A percentile compares a stretch with the other conserved stretches of the same genome.
Conservation (phyloP, 192 early-diverging fungal genomes). For the Rhizoclosmatium sp. region DNA sequence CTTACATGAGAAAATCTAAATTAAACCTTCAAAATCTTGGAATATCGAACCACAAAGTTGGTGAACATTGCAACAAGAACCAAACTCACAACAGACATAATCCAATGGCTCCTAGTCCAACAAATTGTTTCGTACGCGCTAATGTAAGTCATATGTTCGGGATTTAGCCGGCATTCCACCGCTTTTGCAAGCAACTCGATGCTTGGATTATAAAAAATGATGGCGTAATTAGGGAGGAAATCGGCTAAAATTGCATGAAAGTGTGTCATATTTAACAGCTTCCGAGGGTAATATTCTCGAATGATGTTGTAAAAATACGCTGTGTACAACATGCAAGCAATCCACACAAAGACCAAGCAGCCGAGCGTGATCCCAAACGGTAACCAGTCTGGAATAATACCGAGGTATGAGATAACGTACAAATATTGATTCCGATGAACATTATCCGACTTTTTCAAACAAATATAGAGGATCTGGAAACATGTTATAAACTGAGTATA, state of each 20-base stretch:
- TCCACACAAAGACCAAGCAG: conserved; percentile 9
- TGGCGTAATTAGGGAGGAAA: conserved; percentile 8
- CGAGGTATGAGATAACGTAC: not conserved
- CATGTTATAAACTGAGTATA: conserved; percentile 16
- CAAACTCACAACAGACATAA: not conserved
- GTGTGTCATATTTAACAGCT: not conserved
- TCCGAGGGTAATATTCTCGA: conserved; percentile 5
- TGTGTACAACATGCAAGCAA: conserved; percentile 8
- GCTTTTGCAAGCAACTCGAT: too few species aligned
- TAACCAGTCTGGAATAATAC: not conserved
- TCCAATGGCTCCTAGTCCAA: not conserved
- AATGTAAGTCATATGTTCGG: too few species aligned
- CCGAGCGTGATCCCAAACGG: not conserved
- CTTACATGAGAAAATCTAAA: not conserved
- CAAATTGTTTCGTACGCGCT: not conserved
- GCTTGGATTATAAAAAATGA: conserved; percentile 7
- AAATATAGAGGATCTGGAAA: conserved; percentile 23
- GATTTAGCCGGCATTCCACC: too few species aligned
- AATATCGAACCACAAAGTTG: conserved; percentile 18
- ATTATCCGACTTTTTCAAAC: not conserved
- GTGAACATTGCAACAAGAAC: not conserved
- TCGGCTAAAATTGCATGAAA: conserved; percentile 5
- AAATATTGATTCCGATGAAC: not conserved
- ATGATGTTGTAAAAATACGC: not conserved
- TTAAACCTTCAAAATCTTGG: conserved; percentile 25